A percentile compares a stretch with the other conserved stretches of the same genome.
phyloP scores from a whole-genome alignment of 2,329 filamentous ascomycete genomes.

The Sporothrix sp. region DNA sequence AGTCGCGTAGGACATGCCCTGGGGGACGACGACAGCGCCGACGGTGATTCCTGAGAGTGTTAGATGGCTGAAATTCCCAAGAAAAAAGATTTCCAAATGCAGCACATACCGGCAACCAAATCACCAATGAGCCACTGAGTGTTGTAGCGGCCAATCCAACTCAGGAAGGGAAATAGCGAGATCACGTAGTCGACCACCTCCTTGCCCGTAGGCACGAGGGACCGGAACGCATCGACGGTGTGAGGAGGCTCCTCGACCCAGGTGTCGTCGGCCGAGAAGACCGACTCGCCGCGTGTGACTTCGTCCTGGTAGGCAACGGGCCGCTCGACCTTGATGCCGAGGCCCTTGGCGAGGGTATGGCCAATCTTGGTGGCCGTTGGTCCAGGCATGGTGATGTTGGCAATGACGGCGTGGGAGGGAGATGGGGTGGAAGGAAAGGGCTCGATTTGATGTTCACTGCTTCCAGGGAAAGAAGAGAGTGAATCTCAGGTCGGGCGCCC shows the following conservation, averaged over 20 bases:
- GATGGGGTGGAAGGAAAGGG: neutral
- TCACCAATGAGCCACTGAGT: slow-evolving; percentile 81
- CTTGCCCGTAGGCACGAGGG: slow-evolving; percentile 48
- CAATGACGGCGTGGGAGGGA: neutral
- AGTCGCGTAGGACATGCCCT: slow-evolving; percentile 90
- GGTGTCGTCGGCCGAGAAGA: slow-evolving; percentile 61
- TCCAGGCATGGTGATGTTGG: slow-evolving; percentile 12
- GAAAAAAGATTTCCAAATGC: neutral
- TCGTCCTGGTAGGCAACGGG: slow-evolving; percentile 50
- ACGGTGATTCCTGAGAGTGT: slow-evolving; percentile 38
- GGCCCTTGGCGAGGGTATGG: slow-evolving; percentile 62
- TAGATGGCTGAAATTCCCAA: no score
- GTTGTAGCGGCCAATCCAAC: slow-evolving; percentile 90
- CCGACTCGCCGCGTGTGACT: slow-evolving; percentile 67
- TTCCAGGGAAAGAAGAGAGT: neutral
- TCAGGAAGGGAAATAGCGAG: slow-evolving; percentile 74
- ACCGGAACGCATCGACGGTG: slow-evolving; percentile 58
- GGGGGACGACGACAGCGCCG: slow-evolving; percentile 72
- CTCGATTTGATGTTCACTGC: neutral
- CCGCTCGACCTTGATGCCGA: slow-evolving; percentile 74
- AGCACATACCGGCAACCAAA: slow-evolving; percentile 77
- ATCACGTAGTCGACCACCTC: slow-evolving; percentile 52
- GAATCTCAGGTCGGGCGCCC: no score
- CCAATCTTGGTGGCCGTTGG: slow-evolving; percentile 48
- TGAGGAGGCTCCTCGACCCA: slow-evolving; percentile 80